These are phyloP conservation scores for Quambalaria eucalypti DNA, from an alignment of 1,284 basidiomycete genomes.

Conservation along the genomic window DNA sequence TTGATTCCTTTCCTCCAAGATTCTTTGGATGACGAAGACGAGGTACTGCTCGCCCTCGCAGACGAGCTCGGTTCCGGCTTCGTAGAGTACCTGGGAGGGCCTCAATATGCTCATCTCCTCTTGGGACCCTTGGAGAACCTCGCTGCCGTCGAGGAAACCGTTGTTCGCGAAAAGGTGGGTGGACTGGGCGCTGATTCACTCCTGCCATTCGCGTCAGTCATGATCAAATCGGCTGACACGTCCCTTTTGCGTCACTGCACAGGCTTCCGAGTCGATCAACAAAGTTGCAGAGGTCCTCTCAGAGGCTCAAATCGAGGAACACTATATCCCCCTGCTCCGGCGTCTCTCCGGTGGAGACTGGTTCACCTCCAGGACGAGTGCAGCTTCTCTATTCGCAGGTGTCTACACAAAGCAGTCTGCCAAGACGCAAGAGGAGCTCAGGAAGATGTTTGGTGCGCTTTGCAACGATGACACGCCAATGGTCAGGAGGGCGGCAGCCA, in stretches of 20 bases:
- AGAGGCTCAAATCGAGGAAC: conserved; percentile 73
- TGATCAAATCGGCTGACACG: too few species aligned
- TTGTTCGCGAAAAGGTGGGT: conserved; percentile 89
- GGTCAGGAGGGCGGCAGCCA: conserved; percentile 92
- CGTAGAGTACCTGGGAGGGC: conserved; percentile 89
- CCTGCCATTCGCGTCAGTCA: too few species aligned
- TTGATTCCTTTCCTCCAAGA: conserved; percentile 95
- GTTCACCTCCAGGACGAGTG: conserved; percentile 98
- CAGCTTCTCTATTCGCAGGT: conserved; percentile 87
- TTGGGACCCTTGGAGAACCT: conserved; percentile 91
- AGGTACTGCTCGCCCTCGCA: conserved; percentile 88
- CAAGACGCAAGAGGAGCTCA: conserved; percentile 72
- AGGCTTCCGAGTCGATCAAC: conserved; percentile 87
- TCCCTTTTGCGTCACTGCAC: not conserved
- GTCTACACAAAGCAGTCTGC: conserved; percentile 59
- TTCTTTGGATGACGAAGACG: conserved; percentile 97
- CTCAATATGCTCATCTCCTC: conserved; percentile 75
- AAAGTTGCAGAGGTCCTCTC: conserved; percentile 76
- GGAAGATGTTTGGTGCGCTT: conserved; percentile 73
- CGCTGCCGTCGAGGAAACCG: conserved; percentile 92
- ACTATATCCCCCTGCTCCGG: conserved; percentile 82
- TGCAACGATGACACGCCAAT: conserved; percentile 95
- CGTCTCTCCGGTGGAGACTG: conserved; percentile 89
- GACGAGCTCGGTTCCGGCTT: conserved; percentile 76
- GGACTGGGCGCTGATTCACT: not conserved